Evolutionary conservation across 768 basidiomycete species (phyloP), one percentile per base, ranked within the genome.

Genomic region (Dentipellis fragilis): DNA sequence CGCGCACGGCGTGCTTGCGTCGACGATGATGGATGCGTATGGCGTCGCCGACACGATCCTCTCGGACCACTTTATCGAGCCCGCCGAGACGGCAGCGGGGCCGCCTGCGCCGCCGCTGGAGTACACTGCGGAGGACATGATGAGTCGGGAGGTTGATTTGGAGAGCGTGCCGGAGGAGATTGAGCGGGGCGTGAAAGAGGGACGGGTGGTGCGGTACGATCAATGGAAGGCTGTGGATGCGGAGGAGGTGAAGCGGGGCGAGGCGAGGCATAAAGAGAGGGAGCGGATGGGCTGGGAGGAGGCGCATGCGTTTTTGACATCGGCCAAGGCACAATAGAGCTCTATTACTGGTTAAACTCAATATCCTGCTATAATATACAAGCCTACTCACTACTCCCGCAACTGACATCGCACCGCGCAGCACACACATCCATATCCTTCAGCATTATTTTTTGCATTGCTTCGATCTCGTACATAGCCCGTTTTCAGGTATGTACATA

Each of bases 1-100:
- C 37, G 93, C 96, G 0, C 85, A 81, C 52, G 94, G 94, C 10
- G 93, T 98, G 11, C 75, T 98, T 47, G 93, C 92, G 1, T 77
- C 85, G 3, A 96, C 96, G 36, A 93, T 99, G 93, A 82, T 91
- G 69, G 80, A 96, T 65, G 89, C 94, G 19, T 92, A 93, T 65
- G 76, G 78, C 2, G 83, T 90, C 2, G 86, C 89, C 2, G 83
- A 87, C 39, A 72, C 77, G 0, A 79, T 97, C 52, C 58, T 92
- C 1, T 69, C 72, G 1, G 93, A 94, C 62, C 75, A 77, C 16
- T 65, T 69, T 40, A 55, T 64, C 0, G 50, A 49, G 7, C 58
- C 10, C 16, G 52, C 37, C 22, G 57, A 52, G 38, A 48, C 16
- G 51, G 45, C 57, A n/a, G 23, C 29, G 59, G 35, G 12, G 37